These are phyloP conservation scores for Cocos nucifera DNA, from an alignment of 176 grass and related monocot species.

Conservation along the genomic window DNA sequence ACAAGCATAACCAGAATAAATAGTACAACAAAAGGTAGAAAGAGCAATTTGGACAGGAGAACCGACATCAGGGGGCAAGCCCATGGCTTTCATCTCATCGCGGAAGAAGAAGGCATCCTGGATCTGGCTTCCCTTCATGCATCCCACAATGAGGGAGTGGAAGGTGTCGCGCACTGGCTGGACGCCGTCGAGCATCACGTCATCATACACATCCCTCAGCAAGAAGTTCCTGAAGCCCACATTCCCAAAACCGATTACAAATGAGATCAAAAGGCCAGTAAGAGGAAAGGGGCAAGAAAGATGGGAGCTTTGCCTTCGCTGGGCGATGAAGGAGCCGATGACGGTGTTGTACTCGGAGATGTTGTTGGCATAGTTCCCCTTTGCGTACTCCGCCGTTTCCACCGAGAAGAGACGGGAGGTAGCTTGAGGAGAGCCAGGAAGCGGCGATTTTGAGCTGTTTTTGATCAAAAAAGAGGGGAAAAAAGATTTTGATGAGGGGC, in stretches of 20 bases:
- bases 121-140: slow-evolving; percentile 83
- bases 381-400: slow-evolving; percentile 50
- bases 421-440: slow-evolving; percentile 1
- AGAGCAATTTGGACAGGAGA: slow-evolving; percentile 13
- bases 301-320: slow-evolving; percentile 42
- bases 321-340: slow-evolving; percentile 68
- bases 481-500: background rate
- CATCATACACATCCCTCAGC: slow-evolving; percentile 83
- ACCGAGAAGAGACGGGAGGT: slow-evolving; percentile 37
- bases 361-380: slow-evolving; percentile 87
- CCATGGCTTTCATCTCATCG: slow-evolving; percentile 93
- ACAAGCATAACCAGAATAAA: background rate
- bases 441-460: slow-evolving; percentile 9
- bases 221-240: slow-evolving; percentile 47
- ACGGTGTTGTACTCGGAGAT: slow-evolving; percentile 89
- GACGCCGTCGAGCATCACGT: slow-evolving; percentile 94
- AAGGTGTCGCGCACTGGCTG: slow-evolving; percentile 80
- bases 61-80: slow-evolving; percentile 76
- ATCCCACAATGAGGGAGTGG: slow-evolving; percentile 77
- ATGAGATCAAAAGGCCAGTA: background rate
- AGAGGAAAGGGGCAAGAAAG: background rate
- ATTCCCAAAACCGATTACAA: background rate
- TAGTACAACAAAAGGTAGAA: background rate
- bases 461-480: background rate
- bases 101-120: slow-evolving; percentile 94